These are phyloP conservation scores for Auricularia sp. DNA, from an alignment of 768 basidiomycete species.

Conservation along the genomic window DNA sequence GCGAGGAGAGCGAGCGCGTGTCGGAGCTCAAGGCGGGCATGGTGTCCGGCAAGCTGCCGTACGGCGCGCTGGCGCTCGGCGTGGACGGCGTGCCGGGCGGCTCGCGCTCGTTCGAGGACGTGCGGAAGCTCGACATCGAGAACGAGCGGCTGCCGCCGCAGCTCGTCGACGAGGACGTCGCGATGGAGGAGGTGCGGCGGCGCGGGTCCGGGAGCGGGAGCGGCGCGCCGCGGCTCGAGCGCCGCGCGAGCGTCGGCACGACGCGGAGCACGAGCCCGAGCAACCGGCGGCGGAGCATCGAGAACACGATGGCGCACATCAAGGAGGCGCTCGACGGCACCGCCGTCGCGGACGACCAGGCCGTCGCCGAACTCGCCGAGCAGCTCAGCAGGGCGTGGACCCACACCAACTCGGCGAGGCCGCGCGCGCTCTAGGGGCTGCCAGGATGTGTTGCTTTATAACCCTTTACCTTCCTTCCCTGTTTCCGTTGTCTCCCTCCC, in stretches of 20 bases:
- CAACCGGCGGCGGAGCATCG: constrained; percentile 30
- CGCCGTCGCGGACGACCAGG: constrained; percentile 20
- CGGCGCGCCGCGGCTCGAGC: constrained; percentile 9
- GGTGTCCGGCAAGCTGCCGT: constrained; percentile 68
- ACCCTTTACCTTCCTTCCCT: not conserved
- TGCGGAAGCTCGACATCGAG: constrained; percentile 98
- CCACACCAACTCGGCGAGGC: not conserved
- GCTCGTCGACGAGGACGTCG: constrained; percentile 55
- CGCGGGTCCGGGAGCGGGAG: not conserved
- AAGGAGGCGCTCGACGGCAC: constrained; percentile 33
- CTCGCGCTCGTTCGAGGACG: constrained; percentile 70
- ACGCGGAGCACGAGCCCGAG: constrained; percentile 30
- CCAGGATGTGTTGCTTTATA: not conserved
- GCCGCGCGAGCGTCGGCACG: constrained; percentile 31
- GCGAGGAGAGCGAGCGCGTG: constrained; percentile 93
- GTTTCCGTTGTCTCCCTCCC: no score
- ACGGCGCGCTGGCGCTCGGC: constrained; percentile 59
- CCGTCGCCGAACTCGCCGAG: not conserved
- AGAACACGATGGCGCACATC: constrained; percentile 36
- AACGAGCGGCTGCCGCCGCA: constrained; percentile 98
- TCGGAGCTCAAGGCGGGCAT: constrained; percentile 91
- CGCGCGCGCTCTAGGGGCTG: not conserved
- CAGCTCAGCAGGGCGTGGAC: not conserved
- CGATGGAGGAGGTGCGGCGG: not conserved
- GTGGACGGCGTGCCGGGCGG: not conserved